These are phyloP conservation scores for Pulveroboletus ravenelii DNA, from an alignment of 768 basidiomycete genomes.

Conservation along the genomic window DNA sequence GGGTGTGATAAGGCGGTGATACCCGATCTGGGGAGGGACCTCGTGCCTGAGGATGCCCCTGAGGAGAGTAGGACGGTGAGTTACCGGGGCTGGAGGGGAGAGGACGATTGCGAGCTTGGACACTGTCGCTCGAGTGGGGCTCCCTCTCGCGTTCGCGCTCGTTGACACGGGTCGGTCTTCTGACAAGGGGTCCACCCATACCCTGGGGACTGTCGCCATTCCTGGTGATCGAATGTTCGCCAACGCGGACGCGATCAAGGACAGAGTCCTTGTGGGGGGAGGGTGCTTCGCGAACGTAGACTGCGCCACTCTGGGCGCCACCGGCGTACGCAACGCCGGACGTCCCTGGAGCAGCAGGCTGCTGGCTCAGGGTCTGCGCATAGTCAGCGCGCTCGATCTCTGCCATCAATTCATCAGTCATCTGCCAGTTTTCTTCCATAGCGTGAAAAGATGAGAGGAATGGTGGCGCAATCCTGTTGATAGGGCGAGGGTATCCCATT, in stretches of 20 bases:
- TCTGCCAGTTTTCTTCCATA: constrained; percentile 56
- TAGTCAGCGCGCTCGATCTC: constrained; percentile 71
- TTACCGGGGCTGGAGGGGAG: constrained; percentile 35
- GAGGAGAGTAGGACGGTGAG: constrained; percentile 40
- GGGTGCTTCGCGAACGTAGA: constrained; percentile 33
- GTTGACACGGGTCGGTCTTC: constrained; percentile 22
- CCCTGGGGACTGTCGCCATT: constrained; percentile 41
- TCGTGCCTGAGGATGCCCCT: constrained; percentile 36
- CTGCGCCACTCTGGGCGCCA: constrained; percentile 38
- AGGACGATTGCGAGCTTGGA: constrained; percentile 22
- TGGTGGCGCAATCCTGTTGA: constrained; percentile 50
- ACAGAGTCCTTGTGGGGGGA: constrained; percentile 47
- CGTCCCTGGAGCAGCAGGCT: constrained; percentile 33
- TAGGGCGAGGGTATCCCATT: constrained; percentile 60
- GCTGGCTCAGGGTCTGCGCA: constrained; percentile 50
- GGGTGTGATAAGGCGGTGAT: constrained; percentile 47
- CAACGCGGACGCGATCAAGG: constrained; percentile 50
- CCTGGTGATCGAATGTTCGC: constrained; percentile 54
- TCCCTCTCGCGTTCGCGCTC: constrained; percentile 43
- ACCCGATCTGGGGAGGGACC: constrained; percentile 50
- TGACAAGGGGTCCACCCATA: constrained; percentile 4
- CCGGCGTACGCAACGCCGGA: constrained; percentile 46
- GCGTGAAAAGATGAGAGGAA: constrained; percentile 54
- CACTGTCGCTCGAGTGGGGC: constrained; percentile 29
- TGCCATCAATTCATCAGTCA: constrained; percentile 65